Evolutionary conservation across 179 eudicot species (phyloP).

Genomic region (Nepenthes alata): DNA sequence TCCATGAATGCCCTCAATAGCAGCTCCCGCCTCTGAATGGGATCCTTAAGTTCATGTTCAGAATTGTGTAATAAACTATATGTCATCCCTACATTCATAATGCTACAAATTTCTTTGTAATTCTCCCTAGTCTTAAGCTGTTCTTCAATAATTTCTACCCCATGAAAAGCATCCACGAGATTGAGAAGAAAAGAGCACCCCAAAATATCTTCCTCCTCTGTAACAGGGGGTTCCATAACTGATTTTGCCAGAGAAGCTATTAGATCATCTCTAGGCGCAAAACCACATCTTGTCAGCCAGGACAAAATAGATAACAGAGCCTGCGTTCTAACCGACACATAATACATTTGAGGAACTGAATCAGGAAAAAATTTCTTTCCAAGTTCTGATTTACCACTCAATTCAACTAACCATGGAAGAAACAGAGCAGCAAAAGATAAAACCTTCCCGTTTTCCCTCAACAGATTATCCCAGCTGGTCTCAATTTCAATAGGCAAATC

Average conservation of each 20-base stretch:
- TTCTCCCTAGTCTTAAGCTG: constrained; percentile 62
- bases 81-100: constrained; percentile 91
- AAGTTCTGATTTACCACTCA: constrained; percentile 40
- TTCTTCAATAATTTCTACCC: constrained; percentile 87
- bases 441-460: constrained; percentile 55
- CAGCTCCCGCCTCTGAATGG: constrained; percentile 69
- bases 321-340: constrained; percentile 44
- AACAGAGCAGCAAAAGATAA: constrained; percentile 58
- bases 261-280: constrained; percentile 82
- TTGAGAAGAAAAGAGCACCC: constrained; percentile 85
- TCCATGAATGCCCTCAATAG: constrained; percentile 55
- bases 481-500: constrained; percentile 44
- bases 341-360: constrained; percentile 31
- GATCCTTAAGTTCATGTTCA: constrained; percentile 42
- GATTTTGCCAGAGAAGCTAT: constrained; percentile 70
- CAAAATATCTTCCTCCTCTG: constrained; percentile 74
- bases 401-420: constrained; percentile 88
- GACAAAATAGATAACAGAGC: constrained; percentile 60
- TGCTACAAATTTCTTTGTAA: constrained; percentile 68
- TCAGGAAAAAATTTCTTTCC: constrained; percentile 34
- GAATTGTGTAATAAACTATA: constrained; percentile 74
- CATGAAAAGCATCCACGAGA: constrained; percentile 77
- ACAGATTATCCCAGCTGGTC: constrained; percentile 48
- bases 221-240: constrained; percentile 80
- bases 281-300: constrained; percentile 78